Conservation (phyloP, 179 eudicot genomes). For the Camellia oleifera region DNA sequence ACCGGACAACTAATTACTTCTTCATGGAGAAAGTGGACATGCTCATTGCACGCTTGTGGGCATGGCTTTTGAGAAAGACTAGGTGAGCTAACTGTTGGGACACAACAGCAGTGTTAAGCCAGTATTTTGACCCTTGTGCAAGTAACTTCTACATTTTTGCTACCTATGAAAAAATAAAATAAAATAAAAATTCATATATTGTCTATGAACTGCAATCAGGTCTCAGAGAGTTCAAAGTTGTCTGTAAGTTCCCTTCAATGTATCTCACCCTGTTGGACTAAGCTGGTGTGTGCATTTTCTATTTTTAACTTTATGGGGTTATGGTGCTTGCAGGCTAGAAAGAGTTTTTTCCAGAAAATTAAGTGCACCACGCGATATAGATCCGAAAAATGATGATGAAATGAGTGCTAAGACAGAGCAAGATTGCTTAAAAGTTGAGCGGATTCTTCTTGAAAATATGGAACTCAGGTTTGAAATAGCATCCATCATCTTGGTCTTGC, state of each 20-base stretch:
- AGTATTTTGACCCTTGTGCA: not conserved
- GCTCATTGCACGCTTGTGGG: conserved; percentile 79
- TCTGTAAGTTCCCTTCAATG: not conserved
- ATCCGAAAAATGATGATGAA: conserved; percentile 70
- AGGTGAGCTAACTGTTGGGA: conserved; percentile 21
- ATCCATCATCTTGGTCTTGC: conserved; percentile 4
- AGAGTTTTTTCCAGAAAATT: conserved; percentile 49
- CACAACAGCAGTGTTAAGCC: not conserved
- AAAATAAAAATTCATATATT: not conserved
- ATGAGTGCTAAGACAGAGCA: conserved; percentile 36
- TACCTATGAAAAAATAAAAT: too few relatives aligned
- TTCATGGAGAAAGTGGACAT: conserved; percentile 95
- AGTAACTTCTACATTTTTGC: not conserved
- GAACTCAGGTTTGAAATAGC: conserved; percentile 60
- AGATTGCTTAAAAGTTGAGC: conserved; percentile 64
- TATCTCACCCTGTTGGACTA: conserved; percentile 6
- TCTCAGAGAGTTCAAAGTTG: not conserved
- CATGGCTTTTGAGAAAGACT: conserved; percentile 57
- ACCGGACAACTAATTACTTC: conserved; percentile 75
- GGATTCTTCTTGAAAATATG: conserved; percentile 87
- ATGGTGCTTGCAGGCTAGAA: conserved; percentile 47
- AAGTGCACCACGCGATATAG: conserved; percentile 32
- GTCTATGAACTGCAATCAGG: not conserved
- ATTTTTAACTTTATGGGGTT: conserved; percentile 6
- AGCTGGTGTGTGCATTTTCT: not conserved